Conservation (phyloP, 306 rosid genomes). For the Glycine soja region DNA sequence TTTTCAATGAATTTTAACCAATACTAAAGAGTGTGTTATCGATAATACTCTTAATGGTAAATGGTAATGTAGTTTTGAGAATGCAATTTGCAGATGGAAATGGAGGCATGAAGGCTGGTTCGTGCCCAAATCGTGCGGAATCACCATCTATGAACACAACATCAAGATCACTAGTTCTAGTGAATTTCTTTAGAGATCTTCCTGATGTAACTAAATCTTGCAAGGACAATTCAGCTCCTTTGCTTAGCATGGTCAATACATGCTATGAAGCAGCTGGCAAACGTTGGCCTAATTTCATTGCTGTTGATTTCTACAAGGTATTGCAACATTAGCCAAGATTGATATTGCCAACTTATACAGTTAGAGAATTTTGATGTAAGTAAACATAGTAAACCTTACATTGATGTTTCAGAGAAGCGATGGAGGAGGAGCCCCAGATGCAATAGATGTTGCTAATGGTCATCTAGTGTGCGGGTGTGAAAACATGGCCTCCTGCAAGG, state of each 20-base stretch:
- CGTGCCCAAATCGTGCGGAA: slow-evolving; percentile 72
- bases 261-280: slow-evolving; percentile 68
- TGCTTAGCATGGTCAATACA: slow-evolving; percentile 72
- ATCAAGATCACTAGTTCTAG: slow-evolving; percentile 69
- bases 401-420: slow-evolving; percentile 72
- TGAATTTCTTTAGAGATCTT: slow-evolving; percentile 66
- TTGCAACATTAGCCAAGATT: background rate
- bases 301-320: slow-evolving; percentile 89
- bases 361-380: background rate
- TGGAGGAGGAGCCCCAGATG: slow-evolving; percentile 78
- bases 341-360: background rate
- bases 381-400: background rate
- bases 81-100: slow-evolving; percentile 62
- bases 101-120: slow-evolving; percentile 76
- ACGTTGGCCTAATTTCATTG: slow-evolving; percentile 87
- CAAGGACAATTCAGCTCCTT: slow-evolving; percentile 76
- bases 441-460: slow-evolving; percentile 70
- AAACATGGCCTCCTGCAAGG: slow-evolving; percentile 73
- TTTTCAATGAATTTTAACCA: background rate
- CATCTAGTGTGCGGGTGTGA: slow-evolving; percentile 73
- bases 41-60: background rate
- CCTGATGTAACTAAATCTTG: slow-evolving; percentile 61
- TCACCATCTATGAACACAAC: slow-evolving; percentile 62
- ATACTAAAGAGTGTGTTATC: background rate
- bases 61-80: slow-evolving; percentile 18